Conservation (phyloP, 495 filamentous ascomycete genomes). For the Pyrenula aspistea region DNA sequence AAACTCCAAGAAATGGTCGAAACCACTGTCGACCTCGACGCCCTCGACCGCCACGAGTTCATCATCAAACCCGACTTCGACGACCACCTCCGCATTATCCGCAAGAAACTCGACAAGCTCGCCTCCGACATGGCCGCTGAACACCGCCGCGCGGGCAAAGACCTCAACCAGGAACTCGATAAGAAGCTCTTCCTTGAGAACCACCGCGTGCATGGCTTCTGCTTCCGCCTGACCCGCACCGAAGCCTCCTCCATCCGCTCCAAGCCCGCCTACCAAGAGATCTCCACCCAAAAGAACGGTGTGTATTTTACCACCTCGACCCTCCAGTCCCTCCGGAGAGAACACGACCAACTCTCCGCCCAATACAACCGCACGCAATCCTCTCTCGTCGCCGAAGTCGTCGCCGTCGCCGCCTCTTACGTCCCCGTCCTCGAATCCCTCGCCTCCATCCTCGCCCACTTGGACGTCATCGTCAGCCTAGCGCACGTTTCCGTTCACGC, state of each 20-base stretch:
- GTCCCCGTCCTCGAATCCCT: slow-evolving; percentile 86
- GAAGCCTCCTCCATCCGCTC: slow-evolving; percentile 91
- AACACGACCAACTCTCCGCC: slow-evolving; percentile 87
- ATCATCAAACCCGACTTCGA: slow-evolving; percentile 99
- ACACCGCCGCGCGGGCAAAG: slow-evolving; percentile 60
- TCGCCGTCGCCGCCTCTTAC: slow-evolving; percentile 87
- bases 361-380: slow-evolving; percentile 95
- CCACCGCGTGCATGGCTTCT: slow-evolving; percentile 91
- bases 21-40: slow-evolving; percentile 92
- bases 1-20: slow-evolving; percentile 98
- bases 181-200: slow-evolving; percentile 99
- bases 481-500: slow-evolving; percentile 92
- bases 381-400: slow-evolving; percentile 84
- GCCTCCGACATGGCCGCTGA: slow-evolving; percentile 74
- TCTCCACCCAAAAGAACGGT: slow-evolving; percentile 96
- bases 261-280: slow-evolving; percentile 82
- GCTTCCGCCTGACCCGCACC: slow-evolving; percentile 83
- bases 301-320: slow-evolving; percentile 91
- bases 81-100: slow-evolving; percentile 73
- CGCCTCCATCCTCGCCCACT: slow-evolving; percentile 78
- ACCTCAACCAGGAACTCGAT: slow-evolving; percentile 85
- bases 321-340: slow-evolving; percentile 73
- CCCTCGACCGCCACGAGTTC: slow-evolving; percentile 93
- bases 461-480: slow-evolving; percentile 94
- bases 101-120: slow-evolving; percentile 80